Percentiles rank a stretch among this genome's conserved stretches.
Evolutionary conservation across 345 rosid species (phyloP).

Genomic region (Eucalyptus sp.): DNA sequence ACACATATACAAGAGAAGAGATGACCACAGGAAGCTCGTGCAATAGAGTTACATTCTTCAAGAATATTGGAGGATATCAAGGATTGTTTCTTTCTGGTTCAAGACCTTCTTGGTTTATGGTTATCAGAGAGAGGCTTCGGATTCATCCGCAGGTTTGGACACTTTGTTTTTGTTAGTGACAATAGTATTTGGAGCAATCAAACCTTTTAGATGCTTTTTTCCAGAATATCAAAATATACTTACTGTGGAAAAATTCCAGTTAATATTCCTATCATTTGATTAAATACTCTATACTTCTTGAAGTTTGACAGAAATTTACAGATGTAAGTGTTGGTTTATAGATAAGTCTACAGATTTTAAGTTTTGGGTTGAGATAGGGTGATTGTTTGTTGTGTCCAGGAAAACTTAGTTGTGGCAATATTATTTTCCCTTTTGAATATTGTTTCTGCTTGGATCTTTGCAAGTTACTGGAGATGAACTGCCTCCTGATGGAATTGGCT

Average conservation of each 20-base stretch:
- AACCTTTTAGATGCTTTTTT: background rate
- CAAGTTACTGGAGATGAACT: background rate
- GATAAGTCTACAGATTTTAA: background rate
- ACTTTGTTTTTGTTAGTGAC: background rate
- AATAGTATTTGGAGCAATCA: background rate
- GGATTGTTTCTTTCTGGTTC: constrained; percentile 94
- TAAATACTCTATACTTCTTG: background rate
- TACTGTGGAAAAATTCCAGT: background rate
- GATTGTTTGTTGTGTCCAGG: background rate
- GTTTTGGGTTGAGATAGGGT: background rate
- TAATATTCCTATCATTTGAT: background rate
- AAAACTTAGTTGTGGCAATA: background rate
- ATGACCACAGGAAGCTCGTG: constrained; percentile 30
- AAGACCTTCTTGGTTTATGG: constrained; percentile 97
- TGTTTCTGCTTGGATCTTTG: background rate
- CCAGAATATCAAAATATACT: background rate
- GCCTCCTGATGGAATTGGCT: background rate
- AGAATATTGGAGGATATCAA: constrained; percentile 74
- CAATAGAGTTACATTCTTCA: constrained; percentile 76
- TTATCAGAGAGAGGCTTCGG: constrained; percentile 82
- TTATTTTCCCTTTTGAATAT: background rate
- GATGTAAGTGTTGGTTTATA: background rate
- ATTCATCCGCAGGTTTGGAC: constrained; percentile 88
- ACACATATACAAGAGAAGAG: constrained; percentile 77
- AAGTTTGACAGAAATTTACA: background rate